Evolutionary conservation across 2,329 filamentous ascomycete species (phyloP).

Genomic region (Microascus cirrosus): DNA sequence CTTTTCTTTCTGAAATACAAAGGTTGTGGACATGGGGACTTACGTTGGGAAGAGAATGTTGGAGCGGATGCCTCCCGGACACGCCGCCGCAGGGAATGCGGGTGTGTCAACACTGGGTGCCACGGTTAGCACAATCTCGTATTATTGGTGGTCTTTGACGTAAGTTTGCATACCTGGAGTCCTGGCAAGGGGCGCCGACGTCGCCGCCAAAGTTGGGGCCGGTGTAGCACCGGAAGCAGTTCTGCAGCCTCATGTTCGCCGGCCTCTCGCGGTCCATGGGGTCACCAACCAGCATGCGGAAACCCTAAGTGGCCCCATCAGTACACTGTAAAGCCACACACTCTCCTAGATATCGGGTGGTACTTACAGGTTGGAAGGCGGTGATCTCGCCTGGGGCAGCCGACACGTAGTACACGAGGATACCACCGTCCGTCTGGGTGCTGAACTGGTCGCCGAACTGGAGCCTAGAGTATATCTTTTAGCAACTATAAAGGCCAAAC

Average conservation of each 20-base stretch:
- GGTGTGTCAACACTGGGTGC: conserved; percentile 31
- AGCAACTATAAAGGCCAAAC: no score
- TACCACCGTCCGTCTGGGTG: conserved; percentile 19
- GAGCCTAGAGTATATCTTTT: no score
- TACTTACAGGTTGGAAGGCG: conserved; percentile 28
- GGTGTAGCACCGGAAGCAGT: conserved; percentile 36
- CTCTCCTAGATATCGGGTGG: not conserved
- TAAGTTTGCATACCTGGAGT: conserved; percentile 18
- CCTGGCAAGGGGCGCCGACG: conserved; percentile 33
- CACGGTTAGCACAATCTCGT: not conserved
- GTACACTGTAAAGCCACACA: no score
- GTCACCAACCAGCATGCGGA: conserved; percentile 34
- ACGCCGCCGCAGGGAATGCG: conserved; percentile 30
- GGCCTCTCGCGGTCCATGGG: conserved; percentile 20
- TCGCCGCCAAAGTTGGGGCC: conserved; percentile 31
- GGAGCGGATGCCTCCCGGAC: conserved; percentile 40
- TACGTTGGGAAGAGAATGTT: conserved; percentile 37
- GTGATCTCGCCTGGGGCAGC: conserved; percentile 18
- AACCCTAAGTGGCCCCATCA: conserved; percentile 19
- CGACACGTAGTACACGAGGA: conserved; percentile 30
- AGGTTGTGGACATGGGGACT: conserved; percentile 13
- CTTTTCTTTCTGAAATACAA: no score
- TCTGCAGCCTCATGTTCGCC: conserved; percentile 24
- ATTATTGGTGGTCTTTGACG: no score
- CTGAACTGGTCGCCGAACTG: conserved; percentile 52